Percentiles rank a stretch among this genome's conserved stretches.
These are phyloP conservation scores for Fibroporia radiculosa DNA, from an alignment of 768 basidiomycete species.

Conservation along the genomic window DNA sequence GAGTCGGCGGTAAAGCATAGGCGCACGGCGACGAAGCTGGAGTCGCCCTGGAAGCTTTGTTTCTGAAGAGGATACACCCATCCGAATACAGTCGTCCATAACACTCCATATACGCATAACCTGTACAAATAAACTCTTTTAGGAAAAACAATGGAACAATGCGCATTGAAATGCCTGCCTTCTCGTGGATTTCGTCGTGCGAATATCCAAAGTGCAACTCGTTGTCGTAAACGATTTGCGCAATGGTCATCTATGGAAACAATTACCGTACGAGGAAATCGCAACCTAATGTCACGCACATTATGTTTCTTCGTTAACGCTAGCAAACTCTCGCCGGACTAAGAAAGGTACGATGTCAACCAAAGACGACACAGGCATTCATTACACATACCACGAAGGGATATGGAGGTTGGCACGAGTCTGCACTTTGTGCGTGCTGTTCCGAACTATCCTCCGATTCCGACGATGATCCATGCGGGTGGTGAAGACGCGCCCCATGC, in stretches of 20 bases:
- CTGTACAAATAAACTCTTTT: too few relatives aligned
- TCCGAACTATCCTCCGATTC: constrained; percentile 20
- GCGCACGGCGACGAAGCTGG: constrained; percentile 71
- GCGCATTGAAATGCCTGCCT: constrained; percentile 43
- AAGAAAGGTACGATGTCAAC: not conserved
- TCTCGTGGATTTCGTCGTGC: constrained; percentile 65
- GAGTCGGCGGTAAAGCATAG: constrained; percentile 80
- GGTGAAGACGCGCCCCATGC: constrained; percentile 72
- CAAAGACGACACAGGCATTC: not conserved
- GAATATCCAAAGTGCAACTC: constrained; percentile 76
- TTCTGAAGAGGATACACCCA: constrained; percentile 76
- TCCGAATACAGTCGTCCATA: constrained; percentile 88
- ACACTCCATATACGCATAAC: constrained; percentile 81
- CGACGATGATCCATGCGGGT: constrained; percentile 41
- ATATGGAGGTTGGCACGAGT: constrained; percentile 64
- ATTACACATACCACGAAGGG: constrained; percentile 43
- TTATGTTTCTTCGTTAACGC: constrained; percentile 75
- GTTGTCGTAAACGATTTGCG: constrained; percentile 91
- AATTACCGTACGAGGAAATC: not conserved
- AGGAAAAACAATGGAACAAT: too few relatives aligned
- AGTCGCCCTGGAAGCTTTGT: constrained; percentile 83
- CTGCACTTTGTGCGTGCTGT: constrained; percentile 7
- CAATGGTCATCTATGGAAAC: constrained; percentile 70
- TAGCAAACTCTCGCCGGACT: constrained; percentile 67
- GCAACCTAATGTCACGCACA: constrained; percentile 36